phyloP scores from a whole-genome alignment of 164 flowering plant species.

The Vitis amurensis region DNA sequence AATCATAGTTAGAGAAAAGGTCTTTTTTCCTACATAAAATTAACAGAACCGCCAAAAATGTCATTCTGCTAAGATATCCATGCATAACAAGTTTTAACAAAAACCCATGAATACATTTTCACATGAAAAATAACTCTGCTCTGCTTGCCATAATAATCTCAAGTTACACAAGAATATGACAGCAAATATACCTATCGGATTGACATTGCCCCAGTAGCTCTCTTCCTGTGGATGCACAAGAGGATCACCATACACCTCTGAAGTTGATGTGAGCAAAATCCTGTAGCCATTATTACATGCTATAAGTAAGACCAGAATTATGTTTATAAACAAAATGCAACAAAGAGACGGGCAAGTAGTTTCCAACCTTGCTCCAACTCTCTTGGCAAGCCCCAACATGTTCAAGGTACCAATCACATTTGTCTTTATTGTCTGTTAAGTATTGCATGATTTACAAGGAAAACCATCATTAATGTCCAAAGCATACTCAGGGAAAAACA shows the following conservation, averaged over 20 bases:
- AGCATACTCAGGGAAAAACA: too few relatives aligned
- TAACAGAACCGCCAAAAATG: too few relatives aligned
- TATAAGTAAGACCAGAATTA: conserved; percentile 1
- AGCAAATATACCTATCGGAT: conserved; percentile 75
- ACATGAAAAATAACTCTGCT: too few relatives aligned
- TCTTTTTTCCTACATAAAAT: too few relatives aligned
- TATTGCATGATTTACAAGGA: conserved; percentile 1
- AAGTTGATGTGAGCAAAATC: conserved; percentile 91
- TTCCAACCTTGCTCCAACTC: conserved; percentile 75
- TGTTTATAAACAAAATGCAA: neutral
- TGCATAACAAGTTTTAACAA: neutral
- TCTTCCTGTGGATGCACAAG: conserved; percentile 90
- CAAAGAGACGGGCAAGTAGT: neutral
- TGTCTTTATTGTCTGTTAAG: conserved; percentile 75
- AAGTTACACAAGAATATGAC: neutral
- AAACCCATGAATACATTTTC: neutral
- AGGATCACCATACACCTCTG: conserved; percentile 99
- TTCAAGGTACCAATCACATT: conserved; percentile 78
- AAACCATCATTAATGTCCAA: neutral
- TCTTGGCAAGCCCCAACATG: conserved; percentile 77
- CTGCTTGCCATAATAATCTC: too few relatives aligned
- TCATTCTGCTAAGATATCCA: neutral
- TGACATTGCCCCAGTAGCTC: conserved; percentile 96
- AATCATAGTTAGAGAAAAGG: too few relatives aligned
- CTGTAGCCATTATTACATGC: conserved; percentile 23